Evolutionary conservation across 306 rosid species (phyloP), one percentile per base, ranked within the genome.

Genomic region (Acacia confusa): DNA sequence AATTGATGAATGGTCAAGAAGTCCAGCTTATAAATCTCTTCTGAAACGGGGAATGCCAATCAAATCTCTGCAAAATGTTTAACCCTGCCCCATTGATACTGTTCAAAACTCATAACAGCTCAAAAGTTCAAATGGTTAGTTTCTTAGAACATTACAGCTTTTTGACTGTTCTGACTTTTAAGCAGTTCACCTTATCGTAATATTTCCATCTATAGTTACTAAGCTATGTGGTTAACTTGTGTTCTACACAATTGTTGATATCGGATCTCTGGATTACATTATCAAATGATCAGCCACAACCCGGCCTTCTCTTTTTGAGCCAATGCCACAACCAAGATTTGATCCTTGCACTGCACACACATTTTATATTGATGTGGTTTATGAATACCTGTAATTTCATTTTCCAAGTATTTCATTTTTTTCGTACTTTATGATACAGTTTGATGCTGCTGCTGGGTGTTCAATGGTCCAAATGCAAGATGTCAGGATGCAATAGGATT

Each of bases 1-100:
- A 85, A 93, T 95, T 76, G 98, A 95, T 82, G 93, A 90, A 80
- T 95, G 99, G 98, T 95, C 99, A 69, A 92, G 89, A 85, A 87
- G 90, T 87, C 79, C 82, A 66, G 93, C 87, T 36, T 95, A 93
- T 28, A 83, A 44, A 84, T 86, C 87, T 68, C 88, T 95, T 57
- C 78, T 93, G 77, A 88, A 84, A 75, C 96, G 90, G 12, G 98
- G 92, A 60, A 72, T 41, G 63, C 87, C 79, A 81, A 73, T 84
- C 53, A 76, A 57, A 74, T 58, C 87, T 45, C 65, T 71, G 34
- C 79, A 78, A 50, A 86, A 72, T 27, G 61, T 83, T 69, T 89
- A 89, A 87, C 75, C 58, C 63, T 55, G 78, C 63, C 5, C 20
- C 64, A 32, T 16, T 58, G 81, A 2, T 50, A 66, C 45, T 70